Conservation (phyloP, 2,329 filamentous ascomycete genomes). For the Alternaria conjuncta region DNA sequence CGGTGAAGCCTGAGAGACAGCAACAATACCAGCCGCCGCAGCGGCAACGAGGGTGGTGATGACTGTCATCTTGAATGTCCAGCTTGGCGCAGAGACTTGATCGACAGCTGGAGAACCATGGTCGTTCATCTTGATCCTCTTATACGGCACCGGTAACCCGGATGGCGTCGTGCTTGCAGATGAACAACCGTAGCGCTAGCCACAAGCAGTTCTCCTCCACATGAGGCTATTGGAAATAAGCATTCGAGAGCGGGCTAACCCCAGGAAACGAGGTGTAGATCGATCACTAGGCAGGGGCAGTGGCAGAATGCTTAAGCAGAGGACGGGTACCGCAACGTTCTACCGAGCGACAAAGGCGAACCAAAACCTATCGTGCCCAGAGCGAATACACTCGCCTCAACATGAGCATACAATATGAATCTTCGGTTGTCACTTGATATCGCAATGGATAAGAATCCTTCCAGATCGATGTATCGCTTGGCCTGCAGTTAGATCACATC, state of each 20-base stretch:
- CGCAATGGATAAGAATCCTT: not conserved
- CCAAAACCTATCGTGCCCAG: not conserved
- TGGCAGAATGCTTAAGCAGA: constrained; percentile 21
- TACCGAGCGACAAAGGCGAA: not conserved
- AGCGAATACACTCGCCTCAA: not conserved
- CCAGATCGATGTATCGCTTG: not conserved
- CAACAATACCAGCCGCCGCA: constrained; percentile 23
- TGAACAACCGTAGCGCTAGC: constrained; percentile 23
- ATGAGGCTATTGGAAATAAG: constrained; percentile 33
- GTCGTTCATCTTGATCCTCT: constrained; percentile 7
- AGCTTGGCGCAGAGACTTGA: not conserved
- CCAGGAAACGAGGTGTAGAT: constrained; percentile 33
- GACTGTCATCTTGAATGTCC: constrained; percentile 26
- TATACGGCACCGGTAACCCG: constrained; percentile 37
- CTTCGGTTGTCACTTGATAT: not conserved
- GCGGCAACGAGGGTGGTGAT: constrained; percentile 32
- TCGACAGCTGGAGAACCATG: not conserved
- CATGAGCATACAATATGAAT: not conserved
- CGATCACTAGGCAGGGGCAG: constrained; percentile 33
- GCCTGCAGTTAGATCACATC: not conserved
- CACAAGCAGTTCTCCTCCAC: constrained; percentile 19
- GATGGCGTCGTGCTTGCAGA: constrained; percentile 23
- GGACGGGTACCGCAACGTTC: not conserved
- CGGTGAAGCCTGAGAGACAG: constrained; percentile 27
- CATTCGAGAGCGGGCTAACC: constrained; percentile 29